These are phyloP conservation scores for Farysia itapuensis DNA, from an alignment of 1,284 basidiomycete species.

Conservation along the genomic window DNA sequence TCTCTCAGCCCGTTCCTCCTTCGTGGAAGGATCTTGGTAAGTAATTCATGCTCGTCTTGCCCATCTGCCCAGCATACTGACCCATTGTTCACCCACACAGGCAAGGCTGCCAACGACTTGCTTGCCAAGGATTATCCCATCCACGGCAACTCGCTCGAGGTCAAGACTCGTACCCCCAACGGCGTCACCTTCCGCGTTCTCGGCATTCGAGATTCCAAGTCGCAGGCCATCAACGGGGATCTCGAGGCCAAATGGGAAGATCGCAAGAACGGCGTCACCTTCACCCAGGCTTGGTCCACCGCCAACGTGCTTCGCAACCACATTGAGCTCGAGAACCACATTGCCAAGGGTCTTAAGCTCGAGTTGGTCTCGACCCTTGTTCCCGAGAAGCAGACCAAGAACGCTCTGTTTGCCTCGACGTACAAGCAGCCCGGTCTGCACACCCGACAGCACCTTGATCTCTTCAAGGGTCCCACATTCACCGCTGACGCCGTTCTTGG, in stretches of 20 bases:
- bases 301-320: conserved; percentile 83
- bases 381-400: conserved; percentile 72
- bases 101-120: conserved; percentile 83
- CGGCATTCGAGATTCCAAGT: conserved; percentile 58
- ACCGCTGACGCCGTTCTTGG: conserved; percentile 86
- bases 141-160: conserved; percentile 67
- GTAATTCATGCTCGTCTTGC: neutral
- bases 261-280: conserved; percentile 57
- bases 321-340: conserved; percentile 95
- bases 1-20: conserved; percentile 55
- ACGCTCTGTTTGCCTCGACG: conserved; percentile 75
- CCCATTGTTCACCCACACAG: neutral
- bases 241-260: conserved; percentile 60
- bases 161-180: conserved; percentile 89
- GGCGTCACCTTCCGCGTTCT: conserved; percentile 62
- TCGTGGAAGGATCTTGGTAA: conserved; percentile 64
- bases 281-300: conserved; percentile 74
- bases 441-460: conserved; percentile 84
- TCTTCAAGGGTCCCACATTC: conserved; percentile 98
- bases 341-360: conserved; percentile 93
- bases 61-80: neutral
- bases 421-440: conserved; percentile 98
- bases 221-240: conserved; percentile 57
- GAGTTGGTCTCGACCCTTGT: conserved; percentile 82
- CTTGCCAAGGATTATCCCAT: conserved; percentile 91